Percentiles rank a stretch among this genome's conserved stretches.
Conservation (phyloP, 257 asterid genomes). For the Solanum peruvianum region DNA sequence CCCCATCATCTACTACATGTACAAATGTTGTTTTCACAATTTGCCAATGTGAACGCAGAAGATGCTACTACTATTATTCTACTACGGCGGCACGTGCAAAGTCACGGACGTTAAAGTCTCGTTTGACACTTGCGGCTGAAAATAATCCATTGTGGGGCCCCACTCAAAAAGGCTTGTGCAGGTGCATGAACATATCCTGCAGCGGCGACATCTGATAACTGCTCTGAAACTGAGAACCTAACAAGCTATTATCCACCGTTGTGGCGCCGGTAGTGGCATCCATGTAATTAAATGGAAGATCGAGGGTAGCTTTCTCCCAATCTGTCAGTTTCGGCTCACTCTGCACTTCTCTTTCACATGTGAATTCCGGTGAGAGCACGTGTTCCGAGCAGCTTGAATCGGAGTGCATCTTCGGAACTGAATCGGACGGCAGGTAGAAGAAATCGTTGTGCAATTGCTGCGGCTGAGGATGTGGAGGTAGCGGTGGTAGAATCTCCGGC, state of each 20-base stretch:
- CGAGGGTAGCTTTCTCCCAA: slow-evolving; percentile 45
- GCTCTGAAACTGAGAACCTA: slow-evolving; percentile 33
- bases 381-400: slow-evolving; percentile 84
- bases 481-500: slow-evolving; percentile 36
- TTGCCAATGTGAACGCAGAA: neutral
- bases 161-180: slow-evolving; percentile 46
- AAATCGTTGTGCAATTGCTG: slow-evolving; percentile 38
- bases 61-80: neutral
- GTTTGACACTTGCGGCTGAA: slow-evolving; percentile 28
- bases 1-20: neutral
- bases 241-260: neutral
- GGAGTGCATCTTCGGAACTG: slow-evolving; percentile 62
- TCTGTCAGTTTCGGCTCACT: slow-evolving; percentile 50
- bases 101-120: slow-evolving; percentile 44
- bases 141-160: neutral
- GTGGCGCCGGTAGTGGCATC: slow-evolving; percentile 20
- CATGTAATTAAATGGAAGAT: slow-evolving; percentile 41
- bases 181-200: slow-evolving; percentile 46
- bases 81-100: slow-evolving; percentile 35
- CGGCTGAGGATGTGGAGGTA: slow-evolving; percentile 26
- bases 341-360: slow-evolving; percentile 49
- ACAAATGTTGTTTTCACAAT: neutral
- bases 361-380: slow-evolving; percentile 55
- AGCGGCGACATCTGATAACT: slow-evolving; percentile 43
- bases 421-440: slow-evolving; percentile 51